These are phyloP conservation scores for Cajanus cajan DNA, from an alignment of 306 rosid species.

Conservation along the genomic window DNA sequence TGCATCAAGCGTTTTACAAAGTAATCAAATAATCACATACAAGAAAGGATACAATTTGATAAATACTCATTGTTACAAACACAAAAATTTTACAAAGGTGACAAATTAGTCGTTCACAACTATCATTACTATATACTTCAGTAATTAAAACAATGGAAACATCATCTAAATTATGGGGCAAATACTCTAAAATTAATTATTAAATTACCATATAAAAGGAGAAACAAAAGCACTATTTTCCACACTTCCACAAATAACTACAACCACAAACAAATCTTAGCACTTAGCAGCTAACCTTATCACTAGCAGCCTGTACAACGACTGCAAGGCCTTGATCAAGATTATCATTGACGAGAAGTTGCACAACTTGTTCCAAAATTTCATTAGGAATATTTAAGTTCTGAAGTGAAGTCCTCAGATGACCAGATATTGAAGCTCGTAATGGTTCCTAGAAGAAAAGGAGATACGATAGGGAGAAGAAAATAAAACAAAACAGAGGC, in stretches of 20 bases:
- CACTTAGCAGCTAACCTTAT: constrained; percentile 62
- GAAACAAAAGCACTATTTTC: constrained; percentile 13
- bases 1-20: not conserved
- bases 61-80: not conserved
- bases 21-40: not conserved
- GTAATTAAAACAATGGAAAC: not conserved
- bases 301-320: constrained; percentile 96
- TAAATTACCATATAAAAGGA: not conserved
- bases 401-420: constrained; percentile 84
- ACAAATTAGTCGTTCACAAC: not conserved
- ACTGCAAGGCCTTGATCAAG: constrained; percentile 97
- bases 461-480: not conserved
- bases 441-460: constrained; percentile 80
- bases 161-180: not conserved
- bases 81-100: not conserved
- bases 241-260: constrained; percentile 2
- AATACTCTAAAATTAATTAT: not conserved
- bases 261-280: constrained; percentile 10
- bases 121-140: not conserved
- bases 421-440: constrained; percentile 75
- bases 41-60: not conserved
- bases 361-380: constrained; percentile 86
- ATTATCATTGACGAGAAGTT: constrained; percentile 91
- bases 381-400: constrained; percentile 62
- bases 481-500: not conserved